A percentile compares a stretch with the other conserved stretches of the same genome.
Conservation (phyloP, 768 basidiomycete genomes). For the Lyophyllum decastes region DNA sequence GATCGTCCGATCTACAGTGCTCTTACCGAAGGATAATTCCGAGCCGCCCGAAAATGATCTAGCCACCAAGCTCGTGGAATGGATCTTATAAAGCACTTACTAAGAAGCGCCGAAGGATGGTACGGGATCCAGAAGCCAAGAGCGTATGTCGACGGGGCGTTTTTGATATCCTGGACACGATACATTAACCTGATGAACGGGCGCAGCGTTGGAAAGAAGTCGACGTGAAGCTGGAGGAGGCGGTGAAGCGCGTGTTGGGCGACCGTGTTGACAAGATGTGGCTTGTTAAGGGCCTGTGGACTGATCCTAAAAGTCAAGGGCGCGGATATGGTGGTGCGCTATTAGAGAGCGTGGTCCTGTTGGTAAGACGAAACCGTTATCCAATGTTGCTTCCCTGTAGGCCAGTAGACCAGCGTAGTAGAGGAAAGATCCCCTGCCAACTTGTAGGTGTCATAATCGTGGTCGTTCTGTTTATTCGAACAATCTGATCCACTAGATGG, state of each 20-base stretch:
- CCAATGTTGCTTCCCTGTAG: not conserved
- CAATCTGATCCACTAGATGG: too few relatives aligned
- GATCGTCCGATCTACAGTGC: not conserved
- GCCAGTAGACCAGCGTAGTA: constrained; percentile 27
- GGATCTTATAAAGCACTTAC: not conserved
- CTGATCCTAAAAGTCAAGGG: constrained; percentile 26
- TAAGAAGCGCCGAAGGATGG: not conserved
- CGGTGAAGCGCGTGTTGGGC: constrained; percentile 23
- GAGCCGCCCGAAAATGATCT: not conserved
- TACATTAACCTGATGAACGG: not conserved
- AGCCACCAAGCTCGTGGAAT: not conserved
- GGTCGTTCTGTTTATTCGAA: too few relatives aligned
- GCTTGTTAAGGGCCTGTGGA: constrained; percentile 29
- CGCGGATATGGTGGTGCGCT: constrained; percentile 32
- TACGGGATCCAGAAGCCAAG: constrained; percentile 1
- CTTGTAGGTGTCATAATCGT: too few relatives aligned
- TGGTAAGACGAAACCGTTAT: constrained; percentile 17
- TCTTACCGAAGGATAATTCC: not conserved
- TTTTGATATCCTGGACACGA: not conserved
- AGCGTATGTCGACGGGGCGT: not conserved
- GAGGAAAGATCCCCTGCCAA: constrained; percentile 18
- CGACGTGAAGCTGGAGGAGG: constrained; percentile 21
- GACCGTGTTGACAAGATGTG: constrained; percentile 30
- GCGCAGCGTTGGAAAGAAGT: constrained; percentile 22
- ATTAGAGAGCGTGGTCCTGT: constrained; percentile 21